Evolutionary conservation across 2,329 filamentous ascomycete species (phyloP).

Genomic region (Celoporthe dispersa): DNA sequence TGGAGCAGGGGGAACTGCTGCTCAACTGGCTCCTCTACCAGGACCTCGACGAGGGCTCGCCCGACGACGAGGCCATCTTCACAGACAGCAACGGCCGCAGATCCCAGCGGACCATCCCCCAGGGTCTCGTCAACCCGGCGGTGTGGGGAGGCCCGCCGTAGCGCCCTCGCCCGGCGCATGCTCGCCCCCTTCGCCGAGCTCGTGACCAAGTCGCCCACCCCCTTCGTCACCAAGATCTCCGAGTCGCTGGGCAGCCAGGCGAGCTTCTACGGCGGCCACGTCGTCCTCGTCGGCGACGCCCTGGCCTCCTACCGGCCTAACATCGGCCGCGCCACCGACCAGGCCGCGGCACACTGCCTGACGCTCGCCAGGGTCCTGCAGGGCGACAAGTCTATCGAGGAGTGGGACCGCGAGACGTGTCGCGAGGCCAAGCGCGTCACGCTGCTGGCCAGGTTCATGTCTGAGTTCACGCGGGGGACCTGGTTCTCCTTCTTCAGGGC

Average conservation of each 20-base stretch:
- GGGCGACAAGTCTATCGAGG: conserved; percentile 40
- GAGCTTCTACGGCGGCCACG: conserved; percentile 44
- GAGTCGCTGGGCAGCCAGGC: conserved; percentile 45
- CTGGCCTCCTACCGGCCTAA: conserved; percentile 52
- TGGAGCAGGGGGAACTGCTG: conserved; percentile 44
- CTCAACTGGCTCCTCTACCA: conserved; percentile 55
- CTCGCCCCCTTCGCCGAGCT: conserved; percentile 48
- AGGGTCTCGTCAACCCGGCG: conserved; percentile 43
- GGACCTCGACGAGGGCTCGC: conserved; percentile 44
- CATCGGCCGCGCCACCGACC: conserved; percentile 49
- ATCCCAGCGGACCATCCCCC: conserved; percentile 48
- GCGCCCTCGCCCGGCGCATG: conserved; percentile 31
- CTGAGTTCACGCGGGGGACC: conserved; percentile 22
- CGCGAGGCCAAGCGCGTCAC: conserved; percentile 26
- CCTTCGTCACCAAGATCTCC: conserved; percentile 51
- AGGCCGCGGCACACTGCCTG: conserved; percentile 50
- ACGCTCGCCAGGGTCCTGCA: conserved; percentile 44
- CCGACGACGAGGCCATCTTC: conserved; percentile 46
- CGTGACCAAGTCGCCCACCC: conserved; percentile 43
- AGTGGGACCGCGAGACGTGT: conserved; percentile 40
- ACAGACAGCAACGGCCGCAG: conserved; percentile 46
- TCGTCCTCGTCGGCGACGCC: conserved; percentile 52
- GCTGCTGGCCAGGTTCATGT: conserved; percentile 30
- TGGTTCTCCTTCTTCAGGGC: conserved; percentile 26
- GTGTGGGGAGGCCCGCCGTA: conserved; percentile 43